phyloP scores from a whole-genome alignment of 495 filamentous ascomycete genomes.

The Extremus antarcticus region DNA sequence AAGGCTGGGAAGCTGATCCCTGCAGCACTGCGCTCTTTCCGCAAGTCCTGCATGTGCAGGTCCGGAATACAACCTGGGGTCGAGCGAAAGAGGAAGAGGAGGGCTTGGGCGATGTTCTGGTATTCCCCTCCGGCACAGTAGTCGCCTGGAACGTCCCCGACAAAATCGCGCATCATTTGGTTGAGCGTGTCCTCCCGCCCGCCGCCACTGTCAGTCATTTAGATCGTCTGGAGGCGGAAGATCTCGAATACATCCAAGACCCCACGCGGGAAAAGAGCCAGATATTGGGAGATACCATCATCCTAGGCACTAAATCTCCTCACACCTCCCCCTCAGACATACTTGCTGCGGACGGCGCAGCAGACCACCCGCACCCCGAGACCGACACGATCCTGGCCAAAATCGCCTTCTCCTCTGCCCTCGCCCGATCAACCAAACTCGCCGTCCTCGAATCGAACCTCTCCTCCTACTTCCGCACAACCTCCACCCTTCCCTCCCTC shows the following conservation, averaged over 20 bases:
- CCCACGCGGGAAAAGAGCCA: constrained; percentile 59
- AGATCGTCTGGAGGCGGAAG: constrained; percentile 66
- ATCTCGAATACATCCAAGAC: constrained; percentile 80
- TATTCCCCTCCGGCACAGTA: constrained; percentile 95
- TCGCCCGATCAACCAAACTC: constrained; percentile 91
- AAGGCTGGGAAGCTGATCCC: constrained; percentile 57
- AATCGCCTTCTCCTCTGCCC: constrained; percentile 88
- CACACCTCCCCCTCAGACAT: constrained; percentile 5
- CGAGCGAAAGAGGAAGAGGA: constrained; percentile 42
- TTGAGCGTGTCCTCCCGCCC: constrained; percentile 57
- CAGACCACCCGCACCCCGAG: constrained; percentile 19
- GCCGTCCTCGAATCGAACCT: constrained; percentile 85
- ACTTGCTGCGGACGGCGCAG: not conserved
- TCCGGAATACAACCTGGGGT: constrained; percentile 38
- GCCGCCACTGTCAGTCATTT: constrained; percentile 68
- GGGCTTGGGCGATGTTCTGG: constrained; percentile 71
- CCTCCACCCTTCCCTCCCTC: constrained; percentile 60
- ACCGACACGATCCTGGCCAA: constrained; percentile 79
- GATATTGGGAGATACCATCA: constrained; percentile 81
- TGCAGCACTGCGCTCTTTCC: constrained; percentile 51
- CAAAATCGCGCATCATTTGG: constrained; percentile 58
- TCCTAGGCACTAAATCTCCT: constrained; percentile 53
- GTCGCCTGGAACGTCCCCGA: constrained; percentile 80
- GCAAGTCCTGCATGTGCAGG: constrained; percentile 52
- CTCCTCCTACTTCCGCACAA: constrained; percentile 72